A percentile compares a stretch with the other conserved stretches of the same genome.
Conservation (phyloP, 2,329 filamentous ascomycete species). For the Trichoderma sp. region DNA sequence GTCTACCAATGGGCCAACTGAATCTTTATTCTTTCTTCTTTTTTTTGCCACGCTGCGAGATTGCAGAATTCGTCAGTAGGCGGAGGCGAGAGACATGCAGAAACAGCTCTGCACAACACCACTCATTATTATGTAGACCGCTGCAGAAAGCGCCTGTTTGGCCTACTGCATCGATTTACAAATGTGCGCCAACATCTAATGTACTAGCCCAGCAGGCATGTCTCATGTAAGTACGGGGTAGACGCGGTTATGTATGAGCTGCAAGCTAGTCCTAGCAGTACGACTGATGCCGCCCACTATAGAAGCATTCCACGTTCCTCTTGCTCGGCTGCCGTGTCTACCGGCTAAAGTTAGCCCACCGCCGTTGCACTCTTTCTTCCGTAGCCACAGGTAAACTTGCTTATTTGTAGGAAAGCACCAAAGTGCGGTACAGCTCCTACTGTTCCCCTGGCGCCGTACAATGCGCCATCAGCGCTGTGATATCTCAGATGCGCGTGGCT, state of each 20-base stretch:
- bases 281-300: background rate
- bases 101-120: background rate
- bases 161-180: slow-evolving; percentile 3
- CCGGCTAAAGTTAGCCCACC: background rate
- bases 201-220: background rate
- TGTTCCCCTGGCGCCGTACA: background rate
- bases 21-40: background rate
- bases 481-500: background rate
- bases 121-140: slow-evolving; percentile 6
- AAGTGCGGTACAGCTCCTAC: background rate
- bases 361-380: background rate
- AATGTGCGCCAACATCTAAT: background rate
- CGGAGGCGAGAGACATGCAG: background rate
- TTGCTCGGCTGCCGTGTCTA: background rate
- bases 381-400: background rate
- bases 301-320: background rate
- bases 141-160: slow-evolving; percentile 11
- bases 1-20: background rate
- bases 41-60: background rate
- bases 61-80: background rate
- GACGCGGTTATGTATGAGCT: background rate
- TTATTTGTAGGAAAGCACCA: background rate
- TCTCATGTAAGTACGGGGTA: background rate
- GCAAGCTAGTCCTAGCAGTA: slow-evolving; percentile 9
- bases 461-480: background rate